These are phyloP conservation scores for Rosa persica DNA, from an alignment of 306 rosid species.

Conservation along the genomic window DNA sequence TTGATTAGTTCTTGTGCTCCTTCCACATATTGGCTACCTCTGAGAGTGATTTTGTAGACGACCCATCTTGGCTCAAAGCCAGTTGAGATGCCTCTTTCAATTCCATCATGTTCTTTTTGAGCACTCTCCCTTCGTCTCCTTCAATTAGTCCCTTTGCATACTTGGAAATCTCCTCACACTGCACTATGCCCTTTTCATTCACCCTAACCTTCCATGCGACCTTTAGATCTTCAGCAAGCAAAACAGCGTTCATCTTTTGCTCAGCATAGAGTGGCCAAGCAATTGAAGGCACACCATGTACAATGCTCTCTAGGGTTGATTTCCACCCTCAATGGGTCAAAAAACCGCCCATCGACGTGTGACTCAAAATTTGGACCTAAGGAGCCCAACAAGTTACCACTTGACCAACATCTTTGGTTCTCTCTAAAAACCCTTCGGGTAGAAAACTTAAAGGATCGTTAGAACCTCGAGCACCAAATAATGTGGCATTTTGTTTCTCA, in stretches of 20 bases:
- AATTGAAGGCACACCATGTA: constrained; percentile 22
- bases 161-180: background rate
- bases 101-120: background rate
- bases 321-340: constrained; percentile 24
- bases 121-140: constrained; percentile 17
- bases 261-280: constrained; percentile 26
- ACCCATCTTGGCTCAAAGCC: constrained; percentile 12
- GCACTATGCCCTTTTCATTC: constrained; percentile 18
- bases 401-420: constrained; percentile 13
- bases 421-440: constrained; percentile 9
- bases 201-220: constrained; percentile 11
- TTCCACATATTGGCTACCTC: constrained; percentile 9
- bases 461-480: background rate
- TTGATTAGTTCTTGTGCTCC: no score
- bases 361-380: constrained; percentile 6
- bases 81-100: background rate
- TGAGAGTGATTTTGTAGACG: constrained; percentile 2
- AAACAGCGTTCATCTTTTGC: background rate
- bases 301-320: constrained; percentile 12
- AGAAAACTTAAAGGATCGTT: background rate
- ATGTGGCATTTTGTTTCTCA: background rate
- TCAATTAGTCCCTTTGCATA: background rate
- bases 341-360: background rate
- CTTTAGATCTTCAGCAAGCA: constrained; percentile 8
- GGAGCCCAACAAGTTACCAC: constrained; percentile 16